phyloP scores from a whole-genome alignment of 176 grass and related monocot genomes.

The Olyra latifolia region DNA sequence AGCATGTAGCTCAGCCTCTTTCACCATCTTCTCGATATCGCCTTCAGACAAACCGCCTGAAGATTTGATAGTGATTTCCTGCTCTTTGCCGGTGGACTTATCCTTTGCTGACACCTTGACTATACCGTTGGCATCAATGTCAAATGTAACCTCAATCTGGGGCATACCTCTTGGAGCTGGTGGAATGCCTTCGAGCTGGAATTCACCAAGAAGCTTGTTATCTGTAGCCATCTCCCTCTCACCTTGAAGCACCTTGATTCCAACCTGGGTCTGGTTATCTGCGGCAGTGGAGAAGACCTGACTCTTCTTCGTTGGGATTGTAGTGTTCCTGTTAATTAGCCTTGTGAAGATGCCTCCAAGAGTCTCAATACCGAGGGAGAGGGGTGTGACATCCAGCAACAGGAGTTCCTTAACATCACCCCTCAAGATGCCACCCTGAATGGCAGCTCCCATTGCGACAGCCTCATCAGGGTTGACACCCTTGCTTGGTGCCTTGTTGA shows the following conservation, averaged over 20 bases:
- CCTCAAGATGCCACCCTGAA: slow-evolving; percentile 92
- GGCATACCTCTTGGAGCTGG: slow-evolving; percentile 89
- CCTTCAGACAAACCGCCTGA: slow-evolving; percentile 85
- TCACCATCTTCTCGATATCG: slow-evolving; percentile 97
- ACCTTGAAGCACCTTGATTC: slow-evolving; percentile 90
- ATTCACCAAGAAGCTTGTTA: slow-evolving; percentile 96
- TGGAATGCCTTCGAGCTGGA: slow-evolving; percentile 90
- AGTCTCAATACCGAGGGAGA: slow-evolving; percentile 94
- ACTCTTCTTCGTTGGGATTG: slow-evolving; percentile 98
- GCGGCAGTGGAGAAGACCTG: slow-evolving; percentile 90
- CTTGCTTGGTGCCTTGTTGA: slow-evolving; percentile 89
- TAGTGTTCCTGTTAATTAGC: slow-evolving; percentile 90
- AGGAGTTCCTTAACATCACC: slow-evolving; percentile 99
- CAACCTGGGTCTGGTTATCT: slow-evolving; percentile 89
- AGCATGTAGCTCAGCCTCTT: slow-evolving; percentile 84
- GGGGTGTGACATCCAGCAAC: slow-evolving; percentile 92
- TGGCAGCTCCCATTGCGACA: slow-evolving; percentile 91
- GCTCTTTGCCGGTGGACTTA: slow-evolving; percentile 82
- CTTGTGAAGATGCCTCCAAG: slow-evolving; percentile 98
- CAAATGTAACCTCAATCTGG: slow-evolving; percentile 90
- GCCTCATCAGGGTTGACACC: slow-evolving; percentile 98
- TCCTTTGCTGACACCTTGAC: slow-evolving; percentile 97
- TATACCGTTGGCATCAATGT: slow-evolving; percentile 96
- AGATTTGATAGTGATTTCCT: slow-evolving; percentile 96
- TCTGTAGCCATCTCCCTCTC: slow-evolving; percentile 96